phyloP scores from a whole-genome alignment of 176 grass and related monocot species.

The Echinochloa phyllopogon region DNA sequence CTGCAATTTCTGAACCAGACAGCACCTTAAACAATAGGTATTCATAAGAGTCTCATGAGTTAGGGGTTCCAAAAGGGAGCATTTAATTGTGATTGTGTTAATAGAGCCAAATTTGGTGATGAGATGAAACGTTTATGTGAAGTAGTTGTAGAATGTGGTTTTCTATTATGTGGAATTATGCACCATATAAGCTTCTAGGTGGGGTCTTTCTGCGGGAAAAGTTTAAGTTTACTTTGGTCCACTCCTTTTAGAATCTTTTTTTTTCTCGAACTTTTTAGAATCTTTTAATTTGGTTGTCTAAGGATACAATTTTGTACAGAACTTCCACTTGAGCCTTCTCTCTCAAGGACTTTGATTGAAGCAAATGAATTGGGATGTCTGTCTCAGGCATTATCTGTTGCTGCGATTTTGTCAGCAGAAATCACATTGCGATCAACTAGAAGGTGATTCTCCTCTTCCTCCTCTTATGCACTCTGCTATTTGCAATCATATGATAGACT shows the following conservation, averaged over 20 bases:
- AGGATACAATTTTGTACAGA: constrained; percentile 54
- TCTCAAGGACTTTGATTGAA: constrained; percentile 93
- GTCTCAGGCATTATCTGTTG: constrained; percentile 92
- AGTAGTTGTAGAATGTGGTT: background rate
- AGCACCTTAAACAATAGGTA: no score
- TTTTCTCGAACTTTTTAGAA: no score
- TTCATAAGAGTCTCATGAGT: background rate
- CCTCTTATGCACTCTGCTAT: constrained; percentile 4
- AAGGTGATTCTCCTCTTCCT: constrained; percentile 38
- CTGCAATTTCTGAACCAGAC: no score
- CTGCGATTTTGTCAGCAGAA: constrained; percentile 88
- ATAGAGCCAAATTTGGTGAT: background rate
- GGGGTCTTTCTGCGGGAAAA: background rate
- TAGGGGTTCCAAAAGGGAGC: background rate
- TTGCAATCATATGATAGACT: constrained; percentile 18
- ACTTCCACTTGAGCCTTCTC: constrained; percentile 90
- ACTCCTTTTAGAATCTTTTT: background rate
- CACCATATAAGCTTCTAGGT: background rate
- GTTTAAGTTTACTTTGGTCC: constrained; percentile 20
- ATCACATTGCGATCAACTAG: constrained; percentile 69
- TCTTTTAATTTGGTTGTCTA: constrained; percentile 36
- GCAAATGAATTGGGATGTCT: constrained; percentile 87
- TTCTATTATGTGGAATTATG: background rate
- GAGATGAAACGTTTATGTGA: background rate
- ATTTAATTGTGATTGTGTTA: background rate